phyloP scores from a whole-genome alignment of 352 stramenopile species.

The Phytophthora boehmeriae region DNA sequence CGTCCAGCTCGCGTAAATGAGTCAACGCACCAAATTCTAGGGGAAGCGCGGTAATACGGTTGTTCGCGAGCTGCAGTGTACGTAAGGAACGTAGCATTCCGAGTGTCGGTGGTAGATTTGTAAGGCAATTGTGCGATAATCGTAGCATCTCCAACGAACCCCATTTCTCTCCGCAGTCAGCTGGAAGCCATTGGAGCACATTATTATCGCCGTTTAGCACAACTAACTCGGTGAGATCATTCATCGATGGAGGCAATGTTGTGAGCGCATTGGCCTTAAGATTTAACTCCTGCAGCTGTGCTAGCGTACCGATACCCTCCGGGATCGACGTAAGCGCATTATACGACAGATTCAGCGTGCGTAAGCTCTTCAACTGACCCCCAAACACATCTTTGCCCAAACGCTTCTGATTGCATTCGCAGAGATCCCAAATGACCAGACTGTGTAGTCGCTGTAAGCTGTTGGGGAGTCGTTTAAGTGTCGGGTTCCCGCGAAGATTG shows the following conservation, averaged over 20 bases:
- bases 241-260: conserved; percentile 32
- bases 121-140: conserved; percentile 56
- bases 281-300: conserved; percentile 50
- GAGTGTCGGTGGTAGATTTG: conserved; percentile 45
- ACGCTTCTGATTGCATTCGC: conserved; percentile 53
- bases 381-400: conserved; percentile 60
- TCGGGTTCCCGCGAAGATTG: conserved; percentile 42
- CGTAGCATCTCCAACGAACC: conserved; percentile 36
- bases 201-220: conserved; percentile 47
- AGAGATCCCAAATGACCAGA: conserved; percentile 49
- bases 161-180: conserved; percentile 31
- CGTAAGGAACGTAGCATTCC: conserved; percentile 44
- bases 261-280: conserved; percentile 43
- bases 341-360: conserved; percentile 48
- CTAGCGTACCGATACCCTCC: conserved; percentile 42
- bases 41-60: conserved; percentile 45
- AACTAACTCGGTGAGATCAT: conserved; percentile 38
- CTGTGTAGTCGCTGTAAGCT: conserved; percentile 45
- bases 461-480: conserved; percentile 46
- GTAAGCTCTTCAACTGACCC: conserved; percentile 29
- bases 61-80: conserved; percentile 44
- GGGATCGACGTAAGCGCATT: conserved; percentile 52
- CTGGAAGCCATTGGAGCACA: conserved; percentile 40
- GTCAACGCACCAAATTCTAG: conserved; percentile 60
- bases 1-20: conserved; percentile 50